Conservation (phyloP, 129 eudicot genomes). For the Saposhnikovia divaricata region DNA sequence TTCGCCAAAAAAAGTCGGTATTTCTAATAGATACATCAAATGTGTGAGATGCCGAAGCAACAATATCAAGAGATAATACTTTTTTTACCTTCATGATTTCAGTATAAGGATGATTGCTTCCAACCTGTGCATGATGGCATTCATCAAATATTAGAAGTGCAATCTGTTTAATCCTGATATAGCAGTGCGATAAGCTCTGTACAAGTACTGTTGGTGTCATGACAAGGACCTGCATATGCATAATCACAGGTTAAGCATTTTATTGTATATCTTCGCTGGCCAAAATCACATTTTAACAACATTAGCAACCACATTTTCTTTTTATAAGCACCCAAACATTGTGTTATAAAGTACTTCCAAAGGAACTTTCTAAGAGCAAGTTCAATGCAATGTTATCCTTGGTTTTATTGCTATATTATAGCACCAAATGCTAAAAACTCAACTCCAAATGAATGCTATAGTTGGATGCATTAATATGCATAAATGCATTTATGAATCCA, state of each 20-base stretch:
- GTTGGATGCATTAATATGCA: too few species aligned
- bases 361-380: too few species aligned
- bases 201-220: constrained; percentile 85
- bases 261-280: not conserved
- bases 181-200: constrained; percentile 68
- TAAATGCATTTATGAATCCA: too few species aligned
- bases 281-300: not conserved
- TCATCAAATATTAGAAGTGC: constrained; percentile 94
- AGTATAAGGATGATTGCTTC: constrained; percentile 89
- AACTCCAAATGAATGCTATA: too few species aligned
- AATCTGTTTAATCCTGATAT: constrained; percentile 60
- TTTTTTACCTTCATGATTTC: constrained; percentile 99
- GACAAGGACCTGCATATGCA: constrained; percentile 65
- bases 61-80: not conserved
- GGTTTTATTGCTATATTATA: too few species aligned
- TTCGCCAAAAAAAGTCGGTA: too few species aligned
- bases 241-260: not conserved
- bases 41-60: too few species aligned
- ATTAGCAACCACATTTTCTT: not conserved
- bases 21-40: too few species aligned
- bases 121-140: constrained; percentile 93
- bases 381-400: too few species aligned
- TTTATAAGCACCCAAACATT: too few species aligned
- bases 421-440: too few species aligned
- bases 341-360: too few species aligned